Conservation (phyloP, 2,329 filamentous ascomycete species). For the Aspergillus neoniger region DNA sequence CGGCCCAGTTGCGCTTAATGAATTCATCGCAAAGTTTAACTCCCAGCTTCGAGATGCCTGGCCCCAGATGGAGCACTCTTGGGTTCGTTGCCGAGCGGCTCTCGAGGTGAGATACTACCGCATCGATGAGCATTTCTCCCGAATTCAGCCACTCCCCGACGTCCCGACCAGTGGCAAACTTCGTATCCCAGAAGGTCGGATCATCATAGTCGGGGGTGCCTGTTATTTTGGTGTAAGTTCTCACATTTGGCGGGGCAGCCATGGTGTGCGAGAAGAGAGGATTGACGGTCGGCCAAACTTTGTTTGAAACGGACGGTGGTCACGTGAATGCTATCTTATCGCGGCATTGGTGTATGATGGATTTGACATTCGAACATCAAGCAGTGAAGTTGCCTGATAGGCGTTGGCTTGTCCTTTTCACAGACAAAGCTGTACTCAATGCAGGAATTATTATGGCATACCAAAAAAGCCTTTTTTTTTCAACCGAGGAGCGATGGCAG, state of each 20-base stretch:
- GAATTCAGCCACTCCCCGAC: constrained; percentile 43
- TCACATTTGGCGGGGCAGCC: constrained; percentile 13
- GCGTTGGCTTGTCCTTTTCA: not conserved
- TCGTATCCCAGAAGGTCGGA: constrained; percentile 35
- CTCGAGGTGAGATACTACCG: constrained; percentile 29
- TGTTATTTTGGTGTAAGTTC: constrained; percentile 23
- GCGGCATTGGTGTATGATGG: not conserved
- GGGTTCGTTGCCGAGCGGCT: constrained; percentile 17
- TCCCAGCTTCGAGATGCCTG: constrained; percentile 37
- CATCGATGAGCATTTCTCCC: constrained; percentile 34
- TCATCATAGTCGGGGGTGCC: constrained; percentile 39
- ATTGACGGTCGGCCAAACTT: not conserved
- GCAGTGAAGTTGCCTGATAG: not conserved
- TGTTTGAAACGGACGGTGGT: not conserved
- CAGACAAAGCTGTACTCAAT: not conserved
- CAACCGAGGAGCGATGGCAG: not conserved
- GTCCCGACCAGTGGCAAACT: constrained; percentile 39
- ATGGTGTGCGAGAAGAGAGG: constrained; percentile 17
- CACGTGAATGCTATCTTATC: constrained; percentile 6
- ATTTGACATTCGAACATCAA: not conserved
- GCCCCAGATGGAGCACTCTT: constrained; percentile 37
- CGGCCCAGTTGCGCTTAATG: constrained; percentile 28
- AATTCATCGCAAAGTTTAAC: constrained; percentile 33
- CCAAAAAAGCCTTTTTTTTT: not conserved
- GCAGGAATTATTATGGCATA: not conserved